phyloP scores from a whole-genome alignment of 371 early-diverging fungal genomes.

The Syncephalastrum monosporum region DNA sequence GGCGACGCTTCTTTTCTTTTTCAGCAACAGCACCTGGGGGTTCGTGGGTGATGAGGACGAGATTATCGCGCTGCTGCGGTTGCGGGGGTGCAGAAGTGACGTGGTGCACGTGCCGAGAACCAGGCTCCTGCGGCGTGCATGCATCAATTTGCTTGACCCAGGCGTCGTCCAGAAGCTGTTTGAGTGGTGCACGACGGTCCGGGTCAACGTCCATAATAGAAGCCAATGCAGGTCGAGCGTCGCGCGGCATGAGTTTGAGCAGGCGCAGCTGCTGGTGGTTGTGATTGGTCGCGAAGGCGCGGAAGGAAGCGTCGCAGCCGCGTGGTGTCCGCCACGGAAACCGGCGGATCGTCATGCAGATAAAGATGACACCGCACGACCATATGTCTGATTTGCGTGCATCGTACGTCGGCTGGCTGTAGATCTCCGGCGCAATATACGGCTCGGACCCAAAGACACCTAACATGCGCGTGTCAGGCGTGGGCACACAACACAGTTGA shows the following conservation, averaged over 20 bases:
- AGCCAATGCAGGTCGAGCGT: slow-evolving; percentile 40
- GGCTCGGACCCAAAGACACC: slow-evolving; percentile 87
- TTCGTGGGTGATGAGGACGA: slow-evolving; percentile 40
- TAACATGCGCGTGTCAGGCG: not conserved
- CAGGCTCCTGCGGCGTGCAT: slow-evolving; percentile 45
- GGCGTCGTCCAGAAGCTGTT: slow-evolving; percentile 37
- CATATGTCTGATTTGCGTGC: slow-evolving; percentile 73
- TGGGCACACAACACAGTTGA: slow-evolving; percentile 15
- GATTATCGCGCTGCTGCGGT: slow-evolving; percentile 31
- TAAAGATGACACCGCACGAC: slow-evolving; percentile 76
- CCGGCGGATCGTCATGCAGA: slow-evolving; percentile 72
- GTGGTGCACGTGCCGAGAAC: slow-evolving; percentile 49
- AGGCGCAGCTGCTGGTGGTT: slow-evolving; percentile 45
- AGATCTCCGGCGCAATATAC: slow-evolving; percentile 91
- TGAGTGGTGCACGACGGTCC: slow-evolving; percentile 23
- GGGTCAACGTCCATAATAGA: slow-evolving; percentile 43
- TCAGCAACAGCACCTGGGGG: slow-evolving; percentile 47
- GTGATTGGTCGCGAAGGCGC: slow-evolving; percentile 44
- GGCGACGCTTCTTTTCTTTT: slow-evolving; percentile 31
- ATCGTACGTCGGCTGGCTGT: slow-evolving; percentile 53
- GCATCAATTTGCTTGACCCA: slow-evolving; percentile 61
- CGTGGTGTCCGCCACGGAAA: slow-evolving; percentile 77
- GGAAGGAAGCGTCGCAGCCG: slow-evolving; percentile 53
- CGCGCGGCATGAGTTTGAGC: slow-evolving; percentile 49
- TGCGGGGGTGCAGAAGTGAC: slow-evolving; percentile 16